These are phyloP conservation scores for Anisodus tanguticus DNA, from an alignment of 257 asterid species.

Conservation along the genomic window DNA sequence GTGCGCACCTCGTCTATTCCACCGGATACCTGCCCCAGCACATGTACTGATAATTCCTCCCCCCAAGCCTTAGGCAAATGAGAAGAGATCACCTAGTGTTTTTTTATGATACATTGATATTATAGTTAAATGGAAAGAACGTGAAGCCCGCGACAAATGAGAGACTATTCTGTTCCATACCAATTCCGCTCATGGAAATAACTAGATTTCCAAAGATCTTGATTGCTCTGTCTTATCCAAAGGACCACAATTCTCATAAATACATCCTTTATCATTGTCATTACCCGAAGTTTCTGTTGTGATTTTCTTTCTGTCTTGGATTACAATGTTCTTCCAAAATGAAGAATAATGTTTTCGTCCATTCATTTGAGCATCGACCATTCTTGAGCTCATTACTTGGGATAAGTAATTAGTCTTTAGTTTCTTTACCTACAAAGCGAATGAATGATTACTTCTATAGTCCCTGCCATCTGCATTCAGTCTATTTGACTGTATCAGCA, in stretches of 20 bases:
- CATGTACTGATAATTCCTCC: background rate
- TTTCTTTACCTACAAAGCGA: constrained; percentile 6
- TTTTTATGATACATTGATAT: constrained; percentile 9
- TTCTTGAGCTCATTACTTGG: background rate
- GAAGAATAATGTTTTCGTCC: background rate
- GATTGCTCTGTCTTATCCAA: background rate
- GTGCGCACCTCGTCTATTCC: background rate
- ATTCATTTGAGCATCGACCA: background rate
- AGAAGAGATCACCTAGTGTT: background rate
- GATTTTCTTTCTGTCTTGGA: background rate
- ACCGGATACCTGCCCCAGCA: background rate
- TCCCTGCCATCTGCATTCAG: constrained; percentile 7
- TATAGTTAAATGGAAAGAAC: background rate
- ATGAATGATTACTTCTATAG: background rate
- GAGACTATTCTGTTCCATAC: background rate
- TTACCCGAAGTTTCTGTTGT: background rate
- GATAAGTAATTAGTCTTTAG: constrained; percentile 19
- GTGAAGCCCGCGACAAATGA: background rate
- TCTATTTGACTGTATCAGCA: constrained; percentile 4
- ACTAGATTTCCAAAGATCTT: constrained; percentile 1
- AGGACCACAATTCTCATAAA: background rate
- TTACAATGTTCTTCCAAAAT: background rate
- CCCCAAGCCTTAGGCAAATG: background rate
- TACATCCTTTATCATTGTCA: background rate
- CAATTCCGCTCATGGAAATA: background rate